These are phyloP conservation scores for Scedosporium aurantiacum DNA, from an alignment of 2,329 filamentous ascomycete species.

Conservation along the genomic window DNA sequence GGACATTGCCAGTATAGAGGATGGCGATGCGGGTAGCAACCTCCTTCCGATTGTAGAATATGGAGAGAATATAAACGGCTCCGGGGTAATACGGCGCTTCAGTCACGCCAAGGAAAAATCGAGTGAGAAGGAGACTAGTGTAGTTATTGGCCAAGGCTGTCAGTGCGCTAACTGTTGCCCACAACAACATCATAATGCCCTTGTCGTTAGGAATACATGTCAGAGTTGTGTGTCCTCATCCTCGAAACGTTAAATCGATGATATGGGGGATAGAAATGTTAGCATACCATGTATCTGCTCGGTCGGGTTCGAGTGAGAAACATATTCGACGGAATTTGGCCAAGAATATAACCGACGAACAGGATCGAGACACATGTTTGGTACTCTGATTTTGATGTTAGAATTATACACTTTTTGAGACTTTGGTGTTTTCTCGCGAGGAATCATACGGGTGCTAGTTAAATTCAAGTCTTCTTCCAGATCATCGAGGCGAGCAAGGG, in stretches of 20 bases:
- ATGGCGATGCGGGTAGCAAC: slow-evolving; percentile 52
- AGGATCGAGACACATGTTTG: slow-evolving; percentile 30
- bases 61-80: slow-evolving; percentile 23
- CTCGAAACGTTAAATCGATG: too few species aligned
- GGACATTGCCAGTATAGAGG: slow-evolving; percentile 46
- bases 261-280: too few species aligned
- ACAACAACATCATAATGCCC: slow-evolving; percentile 22
- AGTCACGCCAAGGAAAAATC: slow-evolving; percentile 28
- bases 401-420: background rate
- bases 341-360: slow-evolving; percentile 32
- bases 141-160: slow-evolving; percentile 25
- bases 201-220: background rate
- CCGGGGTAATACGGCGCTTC: slow-evolving; percentile 29
- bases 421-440: background rate
- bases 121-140: slow-evolving; percentile 20
- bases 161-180: slow-evolving; percentile 25
- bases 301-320: slow-evolving; percentile 30
- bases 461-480: slow-evolving; percentile 29
- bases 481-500: slow-evolving; percentile 33
- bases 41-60: slow-evolving; percentile 53
- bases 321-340: slow-evolving; percentile 32
- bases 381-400: background rate
- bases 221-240: slow-evolving; percentile 8
- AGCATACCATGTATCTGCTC: slow-evolving; percentile 24
- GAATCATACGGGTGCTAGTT: slow-evolving; percentile 7